Evolutionary conservation across 148 eudicot genomes (phyloP), one percentile per base, ranked within the genome.

Genomic region (Tetragonia tetragonoides): DNA sequence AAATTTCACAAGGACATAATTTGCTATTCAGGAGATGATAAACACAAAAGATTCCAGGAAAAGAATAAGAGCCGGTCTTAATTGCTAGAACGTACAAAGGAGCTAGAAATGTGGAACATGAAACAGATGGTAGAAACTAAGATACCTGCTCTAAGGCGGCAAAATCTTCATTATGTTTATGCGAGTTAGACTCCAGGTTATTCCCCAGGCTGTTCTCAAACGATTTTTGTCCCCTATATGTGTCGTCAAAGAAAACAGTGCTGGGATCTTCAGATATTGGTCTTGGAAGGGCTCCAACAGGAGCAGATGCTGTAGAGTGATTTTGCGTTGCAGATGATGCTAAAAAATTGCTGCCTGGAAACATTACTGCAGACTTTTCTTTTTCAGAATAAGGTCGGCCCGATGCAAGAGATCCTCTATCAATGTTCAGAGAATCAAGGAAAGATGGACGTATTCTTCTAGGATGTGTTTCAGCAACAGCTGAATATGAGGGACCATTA

Each of bases 61-160:
- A 3, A 10, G n/a, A 42, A 11, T 40, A 15, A 20, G 11, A 24
- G 0, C 15, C 15, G 28, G 4, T 11, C 34, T 20, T 18, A 24
- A 21, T 46, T 24, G 73, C 40, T 49, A 21, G 28, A 54, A 34
- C 10, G 37, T 15, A 51, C 24, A 54, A 28, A 72, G 28, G 64
- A 16, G 24, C 15, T 34, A 72, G 38, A 56, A 34, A 56, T 15
- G 17, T 34, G 60, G 11, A 37, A 11, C 23, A 65, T 18, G 28
- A 51, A 17, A 59, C 23, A 37, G n/a, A 57, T 14, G 56, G 8
- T 40, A 60, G 17, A 75, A 39, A 66, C 20, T 47, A 53, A 67
- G 59, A 73, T 86, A 93, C 99, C 99, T 95, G 99, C 87, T 95
- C 99, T 77, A 95, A 83, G 81, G 97, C 97, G 83, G 94, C 88